Evolutionary conservation across 306 rosid species (phyloP), one percentile per base, ranked within the genome.

Genomic region (Aeschynomene evenia): DNA sequence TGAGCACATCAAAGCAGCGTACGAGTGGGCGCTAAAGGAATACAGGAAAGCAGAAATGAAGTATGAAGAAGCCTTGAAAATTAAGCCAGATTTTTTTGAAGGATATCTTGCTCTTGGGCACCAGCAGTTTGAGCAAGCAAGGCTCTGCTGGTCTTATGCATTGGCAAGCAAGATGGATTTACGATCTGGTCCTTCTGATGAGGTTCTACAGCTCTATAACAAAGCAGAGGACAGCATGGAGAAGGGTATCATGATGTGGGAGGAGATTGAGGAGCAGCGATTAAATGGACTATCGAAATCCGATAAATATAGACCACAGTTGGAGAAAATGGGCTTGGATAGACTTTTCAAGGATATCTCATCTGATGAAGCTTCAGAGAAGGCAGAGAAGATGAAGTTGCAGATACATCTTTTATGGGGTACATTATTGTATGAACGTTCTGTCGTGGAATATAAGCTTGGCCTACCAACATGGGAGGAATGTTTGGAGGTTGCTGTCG

Each of bases 181-280:
- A 66, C 84, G 77, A 63, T 70, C 67, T 39, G 84, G 72, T 18
- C 77, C 85, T 82, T 81, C 90, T 10, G 64, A 80, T 1, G 95
- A 91, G 88, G 90, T 88, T 54, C 80, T 88, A n/a, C 85, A 70
- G 58, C 90, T 86, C 54, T 91, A 91, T 65, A 88, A 91, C 81
- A 91, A 83, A 87, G 95, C 97, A 7, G 97, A 88, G 82, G 92
- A 88, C 59, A 82, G 86, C 85, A 88, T 91, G 90, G 95, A 91
- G 67, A 84, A 78, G 70, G 97, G 97, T 51, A 83, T 83, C 86
- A 20, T 77, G 62, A 84, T 83, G 92, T 86, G 90, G 97, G 97
- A 88, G 76, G 90, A 83, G 78, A 77, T 88, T 52, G 92, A 88
- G 58, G 92, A 91, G 82, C 82, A 65, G 42, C 89, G 85, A 67